A percentile compares a stretch with the other conserved stretches of the same genome.
Conservation (phyloP, 176 grass and related monocot genomes). For the Aegilops longissima region DNA sequence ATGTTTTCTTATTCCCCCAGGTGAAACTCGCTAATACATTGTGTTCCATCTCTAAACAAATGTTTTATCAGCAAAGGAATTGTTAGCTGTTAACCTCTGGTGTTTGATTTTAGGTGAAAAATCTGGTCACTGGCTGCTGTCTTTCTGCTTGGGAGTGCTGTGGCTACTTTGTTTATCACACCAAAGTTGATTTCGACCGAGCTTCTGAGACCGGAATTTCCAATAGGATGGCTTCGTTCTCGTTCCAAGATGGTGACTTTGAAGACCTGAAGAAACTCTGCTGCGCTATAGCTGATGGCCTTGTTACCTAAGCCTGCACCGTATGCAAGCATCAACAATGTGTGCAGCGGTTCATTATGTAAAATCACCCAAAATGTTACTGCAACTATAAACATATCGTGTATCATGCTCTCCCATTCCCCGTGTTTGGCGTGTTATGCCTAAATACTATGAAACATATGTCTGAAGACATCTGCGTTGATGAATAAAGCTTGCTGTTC, state of each 20-base stretch:
- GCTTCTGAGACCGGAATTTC: constrained; percentile 53
- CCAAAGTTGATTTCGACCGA: constrained; percentile 37
- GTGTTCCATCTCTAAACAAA: not conserved
- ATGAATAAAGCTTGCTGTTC: not conserved
- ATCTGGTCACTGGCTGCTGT: constrained; percentile 16
- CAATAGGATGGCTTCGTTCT: constrained; percentile 37
- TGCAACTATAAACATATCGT: not conserved
- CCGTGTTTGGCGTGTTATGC: not conserved
- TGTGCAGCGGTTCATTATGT: not conserved
- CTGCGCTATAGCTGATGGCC: constrained; percentile 21
- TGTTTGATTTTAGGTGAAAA: constrained; percentile 35
- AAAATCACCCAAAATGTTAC: constrained; percentile 8
- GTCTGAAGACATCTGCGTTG: not conserved
- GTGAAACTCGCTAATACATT: constrained; percentile 16
- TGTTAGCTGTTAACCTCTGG: not conserved
- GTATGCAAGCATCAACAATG: not conserved
- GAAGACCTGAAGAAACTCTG: constrained; percentile 56
- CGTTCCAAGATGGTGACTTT: constrained; percentile 43
- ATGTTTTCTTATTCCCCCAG: constrained; percentile 66
- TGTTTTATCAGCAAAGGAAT: not conserved
- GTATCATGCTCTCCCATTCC: not conserved
- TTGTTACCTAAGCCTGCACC: constrained; percentile 4
- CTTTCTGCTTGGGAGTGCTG: constrained; percentile 66
- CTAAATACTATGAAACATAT: not conserved
- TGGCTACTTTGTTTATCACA: constrained; percentile 55